These are phyloP conservation scores for Pouteria campechiana DNA, from an alignment of 179 eudicot genomes.

Conservation along the genomic window DNA sequence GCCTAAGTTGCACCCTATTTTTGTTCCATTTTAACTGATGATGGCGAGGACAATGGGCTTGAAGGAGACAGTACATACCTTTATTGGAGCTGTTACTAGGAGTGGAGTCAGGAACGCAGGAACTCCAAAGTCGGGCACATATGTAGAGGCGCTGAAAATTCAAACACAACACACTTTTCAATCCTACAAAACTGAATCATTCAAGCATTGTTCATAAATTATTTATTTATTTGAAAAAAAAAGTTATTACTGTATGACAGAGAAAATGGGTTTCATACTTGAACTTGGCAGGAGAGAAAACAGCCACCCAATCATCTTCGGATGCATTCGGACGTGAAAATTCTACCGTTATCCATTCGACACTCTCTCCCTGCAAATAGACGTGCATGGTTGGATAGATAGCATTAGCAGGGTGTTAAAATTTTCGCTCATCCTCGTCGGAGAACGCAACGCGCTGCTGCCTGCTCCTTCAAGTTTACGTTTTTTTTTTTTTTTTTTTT, in stretches of 20 bases:
- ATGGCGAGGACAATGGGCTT: too few relatives aligned
- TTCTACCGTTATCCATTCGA: conserved; percentile 60
- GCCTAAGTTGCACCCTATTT: neutral
- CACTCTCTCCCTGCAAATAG: conserved; percentile 43
- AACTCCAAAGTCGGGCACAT: conserved; percentile 43
- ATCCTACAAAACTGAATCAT: neutral
- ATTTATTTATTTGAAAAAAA: neutral
- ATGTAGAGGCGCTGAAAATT: conserved; percentile 43
- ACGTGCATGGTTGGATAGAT: neutral
- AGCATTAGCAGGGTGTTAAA: neutral
- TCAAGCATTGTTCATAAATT: neutral
- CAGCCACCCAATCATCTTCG: conserved; percentile 76
- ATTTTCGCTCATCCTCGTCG: too few relatives aligned
- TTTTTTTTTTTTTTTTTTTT: too few relatives aligned
- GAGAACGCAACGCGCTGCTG: too few relatives aligned
- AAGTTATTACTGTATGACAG: neutral
- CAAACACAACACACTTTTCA: neutral
- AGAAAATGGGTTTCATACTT: conserved; percentile 24
- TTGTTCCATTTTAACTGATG: neutral
- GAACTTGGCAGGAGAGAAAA: conserved; percentile 85
- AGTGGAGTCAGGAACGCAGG: conserved; percentile 35
- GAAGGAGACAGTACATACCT: conserved; percentile 25
- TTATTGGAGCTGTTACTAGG: conserved; percentile 66
- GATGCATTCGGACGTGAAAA: conserved; percentile 44
- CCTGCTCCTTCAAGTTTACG: too few relatives aligned